Evolutionary conservation across 1,284 basidiomycete genomes (phyloP).

Genomic region (Boletus semigastroideus): DNA sequence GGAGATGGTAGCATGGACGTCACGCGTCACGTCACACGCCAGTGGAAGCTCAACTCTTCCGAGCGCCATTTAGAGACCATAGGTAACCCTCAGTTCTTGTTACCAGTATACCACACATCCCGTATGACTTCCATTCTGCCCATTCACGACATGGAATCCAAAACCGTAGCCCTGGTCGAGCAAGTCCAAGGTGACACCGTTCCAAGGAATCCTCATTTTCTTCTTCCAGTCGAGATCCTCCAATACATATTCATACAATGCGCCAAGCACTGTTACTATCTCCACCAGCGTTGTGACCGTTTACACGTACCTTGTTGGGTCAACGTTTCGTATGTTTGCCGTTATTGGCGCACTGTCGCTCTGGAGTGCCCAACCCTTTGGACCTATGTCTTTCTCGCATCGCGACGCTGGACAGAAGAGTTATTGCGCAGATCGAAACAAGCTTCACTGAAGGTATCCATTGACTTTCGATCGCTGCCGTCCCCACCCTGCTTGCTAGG

Average conservation of each 20-base stretch:
- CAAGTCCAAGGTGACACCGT: no score
- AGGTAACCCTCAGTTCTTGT: no score
- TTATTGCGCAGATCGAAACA: constrained; percentile 35
- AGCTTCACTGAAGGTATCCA: constrained; percentile 25
- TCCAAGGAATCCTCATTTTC: no score
- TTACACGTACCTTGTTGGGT: constrained; percentile 7
- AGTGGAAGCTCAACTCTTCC: no score
- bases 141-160: no score
- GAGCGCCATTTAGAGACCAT: no score
- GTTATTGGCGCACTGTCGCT: constrained; percentile 20
- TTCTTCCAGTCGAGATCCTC: not conserved
- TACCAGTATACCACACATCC: no score
- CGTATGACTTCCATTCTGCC: no score
- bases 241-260: not conserved
- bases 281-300: not conserved
- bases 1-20: no score
- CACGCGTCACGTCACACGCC: no score
- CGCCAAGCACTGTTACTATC: not conserved
- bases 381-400: constrained; percentile 15
- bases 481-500: not conserved
- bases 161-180: no score
- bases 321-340: constrained; percentile 30
- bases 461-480: no score
- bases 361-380: constrained; percentile 9
- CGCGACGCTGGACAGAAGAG: constrained; percentile 27